These are phyloP conservation scores for Myotisia sp. DNA, from an alignment of 2,329 filamentous ascomycete species.

Conservation along the genomic window DNA sequence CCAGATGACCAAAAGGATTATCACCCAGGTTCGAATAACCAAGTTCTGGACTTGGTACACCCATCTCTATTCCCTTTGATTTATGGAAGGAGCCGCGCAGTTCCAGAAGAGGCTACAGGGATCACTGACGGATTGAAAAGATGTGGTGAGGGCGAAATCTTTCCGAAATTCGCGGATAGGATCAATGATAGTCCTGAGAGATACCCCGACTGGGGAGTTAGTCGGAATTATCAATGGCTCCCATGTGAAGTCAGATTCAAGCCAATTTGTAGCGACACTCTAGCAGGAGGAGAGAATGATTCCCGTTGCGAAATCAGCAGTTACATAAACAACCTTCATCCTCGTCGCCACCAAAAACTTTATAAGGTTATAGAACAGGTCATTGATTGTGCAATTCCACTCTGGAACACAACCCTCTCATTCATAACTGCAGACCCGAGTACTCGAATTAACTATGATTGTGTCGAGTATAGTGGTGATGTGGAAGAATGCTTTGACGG, in stretches of 20 bases:
- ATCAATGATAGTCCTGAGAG: not conserved
- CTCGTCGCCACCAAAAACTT: slow-evolving; percentile 17
- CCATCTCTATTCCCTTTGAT: slow-evolving; percentile 38
- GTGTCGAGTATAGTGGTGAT: slow-evolving; percentile 12
- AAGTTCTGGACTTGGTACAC: slow-evolving; percentile 51
- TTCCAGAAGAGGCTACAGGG: slow-evolving; percentile 13
- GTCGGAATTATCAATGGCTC: slow-evolving; percentile 32
- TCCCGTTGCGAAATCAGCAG: slow-evolving; percentile 21
- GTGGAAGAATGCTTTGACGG: slow-evolving; percentile 11
- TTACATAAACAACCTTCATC: slow-evolving; percentile 32
- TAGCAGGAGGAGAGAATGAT: too few species aligned
- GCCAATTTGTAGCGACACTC: too few species aligned
- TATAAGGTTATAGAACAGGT: slow-evolving; percentile 23
- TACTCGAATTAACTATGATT: too few species aligned
- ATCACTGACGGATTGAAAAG: slow-evolving; percentile 16
- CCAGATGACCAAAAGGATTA: slow-evolving; percentile 45
- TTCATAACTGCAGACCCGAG: too few species aligned
- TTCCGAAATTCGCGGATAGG: slow-evolving; percentile 7
- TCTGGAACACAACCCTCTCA: slow-evolving; percentile 22
- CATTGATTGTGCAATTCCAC: slow-evolving; percentile 20
- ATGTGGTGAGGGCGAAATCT: slow-evolving; percentile 12
- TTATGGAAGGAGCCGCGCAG: slow-evolving; percentile 18
- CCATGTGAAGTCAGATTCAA: slow-evolving; percentile 23
- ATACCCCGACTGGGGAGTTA: slow-evolving; percentile 9
- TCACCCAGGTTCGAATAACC: slow-evolving; percentile 44